These are phyloP conservation scores for Periconia sp. DNA, from an alignment of 2,329 filamentous ascomycete genomes.

Conservation along the genomic window DNA sequence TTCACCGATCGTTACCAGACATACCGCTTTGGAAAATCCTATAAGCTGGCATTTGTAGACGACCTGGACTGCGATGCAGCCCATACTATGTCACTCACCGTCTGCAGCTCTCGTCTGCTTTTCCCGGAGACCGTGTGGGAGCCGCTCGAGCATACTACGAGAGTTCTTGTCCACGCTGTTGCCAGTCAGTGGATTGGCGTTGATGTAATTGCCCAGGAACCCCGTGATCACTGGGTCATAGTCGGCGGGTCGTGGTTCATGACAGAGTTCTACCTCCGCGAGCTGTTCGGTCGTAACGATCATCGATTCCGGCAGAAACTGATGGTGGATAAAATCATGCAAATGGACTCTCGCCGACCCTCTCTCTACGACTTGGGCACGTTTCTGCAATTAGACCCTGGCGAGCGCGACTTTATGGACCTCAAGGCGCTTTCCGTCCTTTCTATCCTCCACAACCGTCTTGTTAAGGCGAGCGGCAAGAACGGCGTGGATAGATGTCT, in stretches of 20 bases:
- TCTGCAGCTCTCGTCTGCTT: constrained; percentile 85
- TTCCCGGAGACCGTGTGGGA: constrained; percentile 88
- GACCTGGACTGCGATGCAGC: constrained; percentile 79
- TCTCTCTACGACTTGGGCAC: constrained; percentile 82
- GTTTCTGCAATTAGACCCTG: constrained; percentile 77
- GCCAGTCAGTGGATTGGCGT: constrained; percentile 95
- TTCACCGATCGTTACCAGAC: constrained; percentile 87
- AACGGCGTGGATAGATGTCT: constrained; percentile 85
- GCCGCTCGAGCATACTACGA: constrained; percentile 79
- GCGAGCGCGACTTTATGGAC: constrained; percentile 88
- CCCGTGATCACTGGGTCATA: constrained; percentile 85
- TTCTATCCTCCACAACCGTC: constrained; percentile 89
- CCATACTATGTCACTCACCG: constrained; percentile 80
- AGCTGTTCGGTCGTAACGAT: constrained; percentile 91
- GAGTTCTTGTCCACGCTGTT: constrained; percentile 80
- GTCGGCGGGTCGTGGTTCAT: constrained; percentile 93
- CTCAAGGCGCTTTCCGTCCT: constrained; percentile 90
- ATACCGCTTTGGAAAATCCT: constrained; percentile 84
- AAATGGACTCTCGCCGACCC: constrained; percentile 80
- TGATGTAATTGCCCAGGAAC: constrained; percentile 83
- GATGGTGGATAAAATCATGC: constrained; percentile 80
- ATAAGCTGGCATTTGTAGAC: constrained; percentile 93
- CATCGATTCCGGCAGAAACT: constrained; percentile 89
- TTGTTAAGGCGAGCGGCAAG: constrained; percentile 86
- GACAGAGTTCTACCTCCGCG: constrained; percentile 90